Base-by-base conservation (phyloP, 805 yeast species). In the Hanseniaspora nectarophila region DNA sequence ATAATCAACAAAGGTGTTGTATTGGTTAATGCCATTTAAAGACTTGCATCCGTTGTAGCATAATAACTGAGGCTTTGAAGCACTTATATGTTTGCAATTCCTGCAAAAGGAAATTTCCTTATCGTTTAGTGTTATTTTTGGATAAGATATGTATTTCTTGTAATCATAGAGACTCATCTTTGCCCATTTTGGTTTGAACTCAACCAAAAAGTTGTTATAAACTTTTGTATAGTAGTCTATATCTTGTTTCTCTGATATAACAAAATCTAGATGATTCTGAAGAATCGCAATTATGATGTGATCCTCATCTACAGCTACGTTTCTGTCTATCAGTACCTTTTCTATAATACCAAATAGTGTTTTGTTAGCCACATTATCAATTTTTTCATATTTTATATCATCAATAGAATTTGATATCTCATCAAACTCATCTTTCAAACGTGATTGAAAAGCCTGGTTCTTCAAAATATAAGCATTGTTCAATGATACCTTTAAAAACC, bases 111-210 rank as follows among this genome's bases (percentile, higher is more conserved):
- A 2, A 32, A n/a, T 21, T 7, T 20, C 10, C 4, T 23, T 31
- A 29, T 29, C 31, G 23, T 13, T 10, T 20, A 20, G 4, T 9
- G 15, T 10, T 9, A n/a, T 9, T 16, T 21, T n/a, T 5, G 34
- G 31, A 32, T 32, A 40, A 5, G 9, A 3, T 16, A n/a, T 26
- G 1, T n/a, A 20, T 18, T 28, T 42, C 29, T 42, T 42, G 13
- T 28, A 33, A n/a, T 40, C 40, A 3, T 31, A 8, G 4, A 39
- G 9, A 16, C 21, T 31, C 45, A 48, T 39, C 16, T 21, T n/a
- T n/a, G 21, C 20, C 52, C 52, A 48, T 24, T 48, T 48, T 9
- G 52, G 52, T 24, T 48, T 48, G 28, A 43, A 48, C 29, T 48
- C 52, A 16, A 33, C 18, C 1, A 48, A 16, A 3, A 8, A 3